Base-by-base conservation (phyloP, 352 stramenopile genomes). In the Phytophthora hybrid region DNA sequence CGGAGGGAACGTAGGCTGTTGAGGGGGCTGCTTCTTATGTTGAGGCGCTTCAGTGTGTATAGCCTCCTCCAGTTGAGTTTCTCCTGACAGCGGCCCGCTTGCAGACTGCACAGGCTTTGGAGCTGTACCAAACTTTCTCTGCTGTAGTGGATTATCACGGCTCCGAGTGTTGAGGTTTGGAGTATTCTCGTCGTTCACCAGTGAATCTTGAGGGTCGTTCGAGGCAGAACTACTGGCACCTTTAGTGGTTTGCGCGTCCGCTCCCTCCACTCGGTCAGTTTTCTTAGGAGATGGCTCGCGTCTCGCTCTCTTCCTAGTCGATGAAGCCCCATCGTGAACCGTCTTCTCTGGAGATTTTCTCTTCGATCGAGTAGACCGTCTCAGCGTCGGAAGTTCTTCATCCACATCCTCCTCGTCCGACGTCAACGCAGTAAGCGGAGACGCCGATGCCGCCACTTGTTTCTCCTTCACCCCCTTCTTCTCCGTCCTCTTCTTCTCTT, bases 161-260 rank as follows among this genome's bases (percentile, higher is more conserved):
- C 14, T 46, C 7, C 16, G 29, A 63, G 49, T 53, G 4, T 49
- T 52, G 8, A 29, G n/a, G 11, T 14, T 69, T 66, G 44, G 41
- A 10, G 13, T 26, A 29, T 63, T 57, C 23, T 63, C 63, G 29
- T 66, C 47, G 37, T 47, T 55, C 32, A 52, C 1, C 9, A 7
- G 29, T 5, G 66, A 47, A 39, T 54, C 41, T 63, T 51, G 49
- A 21, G 46, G 55, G 7, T 21, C 46, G 18, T 63, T 31, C 23
- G 57, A 66, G 9, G 31, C 21, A 62, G 52, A 46, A 41, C 39
- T 57, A 21, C 21, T 55, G 39, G 21, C 23, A 41, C 37, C 7
- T 55, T 69, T 59, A 18, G 66, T 73, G 0, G 66, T 63, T 73
- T 63, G 66, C 13, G 59, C 64, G 14, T 59, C 51, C 16, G 39